A percentile compares a stretch with the other conserved stretches of the same genome.
phyloP scores from a whole-genome alignment of 352 stramenopile species.

The Phytophthora constricta region DNA sequence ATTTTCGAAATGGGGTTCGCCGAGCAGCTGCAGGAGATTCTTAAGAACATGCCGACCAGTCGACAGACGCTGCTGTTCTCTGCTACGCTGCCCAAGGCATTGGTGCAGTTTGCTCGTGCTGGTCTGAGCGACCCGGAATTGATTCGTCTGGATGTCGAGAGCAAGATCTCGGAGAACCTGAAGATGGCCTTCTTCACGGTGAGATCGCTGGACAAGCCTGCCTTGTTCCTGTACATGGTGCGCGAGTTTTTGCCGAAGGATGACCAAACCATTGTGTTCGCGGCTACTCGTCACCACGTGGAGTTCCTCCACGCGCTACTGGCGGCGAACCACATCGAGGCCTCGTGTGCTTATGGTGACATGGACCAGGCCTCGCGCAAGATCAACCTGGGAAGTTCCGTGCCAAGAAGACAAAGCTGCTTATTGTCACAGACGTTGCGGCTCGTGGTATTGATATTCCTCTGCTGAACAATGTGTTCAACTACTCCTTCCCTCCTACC shows the following conservation, averaged over 20 bases:
- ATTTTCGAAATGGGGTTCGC: slow-evolving; percentile 99
- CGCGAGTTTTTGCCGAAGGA: slow-evolving; percentile 92
- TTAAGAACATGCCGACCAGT: slow-evolving; percentile 89
- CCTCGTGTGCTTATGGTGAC: slow-evolving; percentile 92
- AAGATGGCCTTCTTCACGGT: slow-evolving; percentile 98
- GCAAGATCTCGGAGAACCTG: slow-evolving; percentile 98
- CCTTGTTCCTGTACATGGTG: slow-evolving; percentile 96
- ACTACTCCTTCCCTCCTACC: slow-evolving; percentile 95
- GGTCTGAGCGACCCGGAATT: slow-evolving; percentile 97
- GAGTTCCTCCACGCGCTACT: slow-evolving; percentile 98
- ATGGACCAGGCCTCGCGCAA: slow-evolving; percentile 94
- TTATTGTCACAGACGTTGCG: slow-evolving; percentile 96
- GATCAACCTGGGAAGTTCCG: slow-evolving; percentile 93
- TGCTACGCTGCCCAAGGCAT: slow-evolving; percentile 96
- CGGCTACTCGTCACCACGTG: slow-evolving; percentile 97
- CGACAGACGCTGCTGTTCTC: slow-evolving; percentile 95
- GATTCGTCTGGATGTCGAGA: slow-evolving; percentile 98
- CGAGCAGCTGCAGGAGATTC: slow-evolving; percentile 95
- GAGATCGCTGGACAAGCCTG: slow-evolving; percentile 94
- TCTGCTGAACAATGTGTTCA: slow-evolving; percentile 96
- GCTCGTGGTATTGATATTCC: slow-evolving; percentile 96
- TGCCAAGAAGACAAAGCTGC: slow-evolving; percentile 88
- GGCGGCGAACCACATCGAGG: slow-evolving; percentile 81
- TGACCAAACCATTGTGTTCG: slow-evolving; percentile 98
- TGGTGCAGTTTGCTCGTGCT: slow-evolving; percentile 98